Percentiles rank a stretch among this genome's conserved stretches.
Conservation (phyloP, 768 basidiomycete species). For the Phaeotremella fagi region DNA sequence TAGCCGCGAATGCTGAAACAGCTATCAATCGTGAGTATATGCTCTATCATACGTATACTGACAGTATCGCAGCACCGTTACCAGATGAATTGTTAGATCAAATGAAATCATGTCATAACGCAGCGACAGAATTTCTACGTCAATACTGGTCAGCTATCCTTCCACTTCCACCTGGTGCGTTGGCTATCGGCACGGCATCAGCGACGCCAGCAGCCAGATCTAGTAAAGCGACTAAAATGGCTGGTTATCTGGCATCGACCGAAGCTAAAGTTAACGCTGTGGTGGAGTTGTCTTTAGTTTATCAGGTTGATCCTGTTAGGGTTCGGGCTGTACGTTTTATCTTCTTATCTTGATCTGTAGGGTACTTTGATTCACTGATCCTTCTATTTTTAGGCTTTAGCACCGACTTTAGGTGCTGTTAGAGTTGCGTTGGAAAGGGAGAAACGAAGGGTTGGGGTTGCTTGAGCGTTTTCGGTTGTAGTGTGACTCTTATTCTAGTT, state of each 20-base stretch:
- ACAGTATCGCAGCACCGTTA: constrained; percentile 64
- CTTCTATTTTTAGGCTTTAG: constrained; percentile 28
- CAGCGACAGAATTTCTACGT: constrained; percentile 90
- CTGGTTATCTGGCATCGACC: constrained; percentile 70
- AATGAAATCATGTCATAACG: constrained; percentile 84
- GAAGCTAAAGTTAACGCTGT: constrained; percentile 75
- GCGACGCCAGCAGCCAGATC: constrained; percentile 57
- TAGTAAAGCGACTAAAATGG: constrained; percentile 81
- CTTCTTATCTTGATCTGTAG: background rate
- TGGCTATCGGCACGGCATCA: constrained; percentile 37
- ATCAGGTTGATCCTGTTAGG: constrained; percentile 31
- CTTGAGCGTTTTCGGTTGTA: no score
- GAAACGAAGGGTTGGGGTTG: constrained; percentile 6
- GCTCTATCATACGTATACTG: background rate
- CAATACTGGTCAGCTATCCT: constrained; percentile 91
- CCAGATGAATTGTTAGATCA: constrained; percentile 72
- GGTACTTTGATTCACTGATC: background rate
- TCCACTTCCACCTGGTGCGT: constrained; percentile 57
- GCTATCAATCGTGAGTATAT: constrained; percentile 24
- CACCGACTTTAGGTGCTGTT: constrained; percentile 39
- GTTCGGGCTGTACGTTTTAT: constrained; percentile 33
- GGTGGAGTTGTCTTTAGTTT: constrained; percentile 51
- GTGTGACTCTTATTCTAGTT: no score
- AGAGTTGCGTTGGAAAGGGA: constrained; percentile 31
- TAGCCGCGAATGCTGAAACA: constrained; percentile 27